Base-by-base conservation (phyloP, 352 stramenopile species). In the Phytopythium vexans region DNA sequence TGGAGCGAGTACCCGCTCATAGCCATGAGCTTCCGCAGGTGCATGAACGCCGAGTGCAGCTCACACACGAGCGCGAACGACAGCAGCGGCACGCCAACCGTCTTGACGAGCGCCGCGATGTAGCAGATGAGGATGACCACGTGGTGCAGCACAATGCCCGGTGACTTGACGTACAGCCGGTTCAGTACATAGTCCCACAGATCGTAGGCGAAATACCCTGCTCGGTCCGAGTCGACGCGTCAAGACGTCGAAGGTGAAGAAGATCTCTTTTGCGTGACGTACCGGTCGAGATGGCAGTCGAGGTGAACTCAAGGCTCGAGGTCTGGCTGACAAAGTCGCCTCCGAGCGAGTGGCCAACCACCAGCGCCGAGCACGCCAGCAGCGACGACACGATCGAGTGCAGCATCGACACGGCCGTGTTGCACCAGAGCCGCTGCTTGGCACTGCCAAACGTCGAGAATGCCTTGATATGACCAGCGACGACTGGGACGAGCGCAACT, bases 51-150 rank as follows among this genome's bases (percentile, higher is more conserved):
- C 35, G 82, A 92, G 62, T 92, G 82, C n/a, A 92, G 54, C 52
- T 92, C 82, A 38, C 82, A 92, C 8, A 87, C 54, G 40, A 92
- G 67, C 10, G 82, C 82, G 10, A 92, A 58, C 14, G 77, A 86
- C 31, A 92, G 74, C 48, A 92, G 62, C 36, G 82, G 79, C 41
- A 92, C 75, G 35, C 82, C 82, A 3, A 86, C 73, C 0, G 70
- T 89, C 65, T 89, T 92, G 39, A 68, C 75, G 8, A 92, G 65
- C 34, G 82, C 82, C 7, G 82, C 82, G 55, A 84, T 86, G 64
- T 92, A 89, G 66, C 82, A 92, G 52, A 88, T 76, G 42, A 92
- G 72, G 60, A 92, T 81, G 12, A 89, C 75, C 38, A 86, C 77
- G 62, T 92, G 82, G 54, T 92, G 82, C 32, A 77, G 50, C 31